phyloP scores from a whole-genome alignment of 495 filamentous ascomycete species.

The Echria macrotheca region DNA sequence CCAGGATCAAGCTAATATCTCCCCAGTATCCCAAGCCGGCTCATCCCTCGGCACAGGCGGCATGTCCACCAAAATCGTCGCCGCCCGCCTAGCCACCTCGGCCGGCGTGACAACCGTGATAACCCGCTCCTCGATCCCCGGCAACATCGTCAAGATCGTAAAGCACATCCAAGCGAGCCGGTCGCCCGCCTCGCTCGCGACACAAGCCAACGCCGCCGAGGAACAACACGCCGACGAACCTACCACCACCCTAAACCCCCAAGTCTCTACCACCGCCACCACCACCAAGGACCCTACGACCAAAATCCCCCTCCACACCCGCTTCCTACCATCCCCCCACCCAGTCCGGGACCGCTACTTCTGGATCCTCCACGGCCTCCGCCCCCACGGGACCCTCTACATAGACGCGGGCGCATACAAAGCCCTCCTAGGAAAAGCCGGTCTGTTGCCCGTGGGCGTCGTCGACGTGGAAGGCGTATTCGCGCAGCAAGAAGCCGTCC shows the following conservation, averaged over 20 bases:
- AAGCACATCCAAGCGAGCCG: constrained; percentile 64
- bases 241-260: constrained; percentile 21
- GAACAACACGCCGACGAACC: constrained; percentile 1
- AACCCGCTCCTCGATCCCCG: constrained; percentile 81
- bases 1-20: constrained; percentile 2
- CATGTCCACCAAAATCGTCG: constrained; percentile 97
- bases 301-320: constrained; percentile 77
- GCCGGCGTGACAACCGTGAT: constrained; percentile 95
- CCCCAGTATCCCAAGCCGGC: constrained; percentile 75
- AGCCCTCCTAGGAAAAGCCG: constrained; percentile 74
- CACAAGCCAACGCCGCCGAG: constrained; percentile 14
- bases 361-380: constrained; percentile 94
- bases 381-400: constrained; percentile 82
- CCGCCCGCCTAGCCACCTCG: constrained; percentile 86
- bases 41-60: constrained; percentile 91
- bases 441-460: constrained; percentile 88
- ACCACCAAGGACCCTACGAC: constrained; percentile 26
- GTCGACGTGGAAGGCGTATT: constrained; percentile 83
- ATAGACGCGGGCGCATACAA: constrained; percentile 84
- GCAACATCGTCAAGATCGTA: constrained; percentile 87
- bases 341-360: constrained; percentile 91
- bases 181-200: constrained; percentile 23
- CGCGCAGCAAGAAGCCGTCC: constrained; percentile 85
- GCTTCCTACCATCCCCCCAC: constrained; percentile 81
- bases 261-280: constrained; percentile 33